Evolutionary conservation across 2,329 filamentous ascomycete species (phyloP).

Genomic region (Verticillium longisporum): DNA sequence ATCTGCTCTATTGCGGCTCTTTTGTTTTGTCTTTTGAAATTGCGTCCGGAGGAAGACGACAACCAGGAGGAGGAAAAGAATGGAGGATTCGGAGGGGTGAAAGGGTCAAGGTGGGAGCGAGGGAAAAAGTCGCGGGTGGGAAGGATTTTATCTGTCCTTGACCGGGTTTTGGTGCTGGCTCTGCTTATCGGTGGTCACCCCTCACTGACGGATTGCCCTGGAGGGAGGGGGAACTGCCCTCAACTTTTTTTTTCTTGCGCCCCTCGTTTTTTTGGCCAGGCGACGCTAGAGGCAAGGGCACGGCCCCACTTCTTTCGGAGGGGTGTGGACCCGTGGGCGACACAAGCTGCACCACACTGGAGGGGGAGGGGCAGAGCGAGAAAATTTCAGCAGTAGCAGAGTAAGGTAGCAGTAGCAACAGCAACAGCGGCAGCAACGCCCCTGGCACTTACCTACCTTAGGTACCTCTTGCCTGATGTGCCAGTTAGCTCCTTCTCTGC

Average conservation of each 20-base stretch:
- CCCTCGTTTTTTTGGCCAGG: background rate
- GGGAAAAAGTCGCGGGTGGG: conserved; percentile 14
- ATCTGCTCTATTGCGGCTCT: conserved; percentile 33
- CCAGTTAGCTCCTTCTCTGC: too few relatives aligned
- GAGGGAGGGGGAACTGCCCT: conserved; percentile 19
- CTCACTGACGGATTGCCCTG: background rate
- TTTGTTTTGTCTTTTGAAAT: conserved; percentile 18
- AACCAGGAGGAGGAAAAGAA: conserved; percentile 24
- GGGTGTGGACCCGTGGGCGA: background rate
- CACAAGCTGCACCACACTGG: background rate
- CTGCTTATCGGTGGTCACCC: background rate
- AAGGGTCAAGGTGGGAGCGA: conserved; percentile 15
- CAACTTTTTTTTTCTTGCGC: conserved; percentile 2
- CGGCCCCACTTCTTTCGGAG: background rate
- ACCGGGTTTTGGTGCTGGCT: background rate
- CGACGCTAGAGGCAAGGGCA: conserved; percentile 2
- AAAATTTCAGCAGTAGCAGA: conserved; percentile 1
- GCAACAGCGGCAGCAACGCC: background rate
- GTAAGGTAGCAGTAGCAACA: too few relatives aligned
- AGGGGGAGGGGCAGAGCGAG: background rate
- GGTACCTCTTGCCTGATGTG: too few relatives aligned
- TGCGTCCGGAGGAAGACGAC: conserved; percentile 38
- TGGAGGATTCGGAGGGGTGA: conserved; percentile 19
- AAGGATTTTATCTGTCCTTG: conserved; percentile 26
- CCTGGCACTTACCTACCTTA: too few relatives aligned